Base-by-base conservation (phyloP, 163 green algal species). In the Scenedesmus sp. region DNA sequence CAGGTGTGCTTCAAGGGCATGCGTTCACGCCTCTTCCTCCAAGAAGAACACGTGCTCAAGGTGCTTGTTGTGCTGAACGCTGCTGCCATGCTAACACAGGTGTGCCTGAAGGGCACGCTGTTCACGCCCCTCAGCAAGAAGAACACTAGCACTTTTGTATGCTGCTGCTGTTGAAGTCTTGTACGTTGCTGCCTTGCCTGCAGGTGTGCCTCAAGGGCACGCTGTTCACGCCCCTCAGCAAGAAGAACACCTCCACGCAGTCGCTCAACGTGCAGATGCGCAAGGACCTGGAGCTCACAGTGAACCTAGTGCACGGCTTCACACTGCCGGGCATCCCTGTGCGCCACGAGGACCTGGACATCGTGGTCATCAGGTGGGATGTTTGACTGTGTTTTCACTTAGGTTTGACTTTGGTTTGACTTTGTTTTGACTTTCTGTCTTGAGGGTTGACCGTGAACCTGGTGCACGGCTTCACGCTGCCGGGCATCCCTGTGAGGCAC, bases 211-310 rank as follows among this genome's bases (percentile, higher is more conserved):
- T 96, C 56, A 95, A 97, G 87, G 96, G 96, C 70, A 97, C 95
- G 1, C 89, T 97, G 67, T 97, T 96, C 89, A 97, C 95, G n/a
- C 92, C 91, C 0, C 92, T 98, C 34, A 88, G 90, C 62, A 93
- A 92, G 26, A 91, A 93, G 46, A 96, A 95, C 92, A 98, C 95
- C 34, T 90, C 92, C 91, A 97, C 94, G 12, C 94, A 97, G 93
- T 95, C 90, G 52, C 93, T 98, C 34, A 98, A 98, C 86, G 96
- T 98, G 91, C 96, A 98, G 92, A 92, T 98, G 91, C 93, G 97
- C 20, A 98, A 98, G 89, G 92, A 96, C 82, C 94, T 98, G 13
- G 96, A 97, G 89, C 92, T 97, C 57, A 92, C 94, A 62, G 95
- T 97, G 20, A 98, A 98, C 89, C 88, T 98, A 46, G 94, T 96